Percentiles rank a stretch among this genome's conserved stretches.
These are phyloP conservation scores for Knoxia roxburghii DNA, from an alignment of 257 asterid genomes.

Conservation along the genomic window DNA sequence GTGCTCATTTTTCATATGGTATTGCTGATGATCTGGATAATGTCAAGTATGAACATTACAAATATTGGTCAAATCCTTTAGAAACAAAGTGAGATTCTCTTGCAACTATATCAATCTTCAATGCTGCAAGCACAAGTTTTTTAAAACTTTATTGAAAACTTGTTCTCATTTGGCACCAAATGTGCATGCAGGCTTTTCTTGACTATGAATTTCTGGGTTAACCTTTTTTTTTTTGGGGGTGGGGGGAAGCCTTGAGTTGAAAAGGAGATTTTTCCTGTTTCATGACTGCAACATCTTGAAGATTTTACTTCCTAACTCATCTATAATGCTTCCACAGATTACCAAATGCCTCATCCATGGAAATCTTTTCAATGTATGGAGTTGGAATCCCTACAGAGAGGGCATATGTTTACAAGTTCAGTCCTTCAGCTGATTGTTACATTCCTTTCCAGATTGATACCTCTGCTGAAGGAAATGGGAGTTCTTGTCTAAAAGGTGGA, in stretches of 20 bases:
- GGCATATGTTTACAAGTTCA: constrained; percentile 67
- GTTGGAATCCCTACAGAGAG: constrained; percentile 90
- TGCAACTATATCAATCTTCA: background rate
- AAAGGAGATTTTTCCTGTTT: background rate
- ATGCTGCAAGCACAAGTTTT: background rate
- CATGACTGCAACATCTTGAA: background rate
- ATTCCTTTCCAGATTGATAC: constrained; percentile 77
- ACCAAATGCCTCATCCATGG: constrained; percentile 82
- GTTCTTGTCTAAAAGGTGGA: constrained; percentile 70
- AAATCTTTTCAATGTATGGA: constrained; percentile 81
- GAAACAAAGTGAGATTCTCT: constrained; percentile 62
- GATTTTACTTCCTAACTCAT: background rate
- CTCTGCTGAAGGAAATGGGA: constrained; percentile 53
- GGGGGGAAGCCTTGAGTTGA: background rate
- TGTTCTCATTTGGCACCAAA: background rate
- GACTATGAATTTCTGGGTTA: background rate
- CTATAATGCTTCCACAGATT: constrained; percentile 42
- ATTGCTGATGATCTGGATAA: constrained; percentile 64
- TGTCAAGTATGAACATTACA: constrained; percentile 52
- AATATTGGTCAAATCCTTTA: constrained; percentile 86
- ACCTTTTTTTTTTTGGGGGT: too few species aligned
- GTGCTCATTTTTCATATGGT: constrained; percentile 72
- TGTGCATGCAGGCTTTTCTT: background rate
- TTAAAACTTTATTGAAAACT: background rate
- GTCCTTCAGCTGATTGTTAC: constrained; percentile 55